Evolutionary conservation across 306 rosid genomes (phyloP).

Genomic region (Citrullus colocynthis): DNA sequence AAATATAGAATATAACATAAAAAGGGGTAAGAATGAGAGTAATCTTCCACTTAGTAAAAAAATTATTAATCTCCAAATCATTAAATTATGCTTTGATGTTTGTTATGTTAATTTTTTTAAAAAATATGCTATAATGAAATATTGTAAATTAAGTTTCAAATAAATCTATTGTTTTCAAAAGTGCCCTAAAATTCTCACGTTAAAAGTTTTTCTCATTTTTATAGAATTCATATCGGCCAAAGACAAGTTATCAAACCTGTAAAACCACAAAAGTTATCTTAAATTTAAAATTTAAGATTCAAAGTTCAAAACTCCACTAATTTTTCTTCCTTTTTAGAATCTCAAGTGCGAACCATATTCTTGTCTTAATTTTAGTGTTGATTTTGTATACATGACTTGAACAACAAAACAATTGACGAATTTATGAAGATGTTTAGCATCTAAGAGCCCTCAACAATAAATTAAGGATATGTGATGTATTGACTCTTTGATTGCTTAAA

Average conservation of each 20-base stretch:
- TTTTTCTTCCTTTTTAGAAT: background rate
- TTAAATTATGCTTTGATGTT: background rate
- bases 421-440: too few species aligned
- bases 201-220: background rate
- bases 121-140: background rate
- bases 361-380: background rate
- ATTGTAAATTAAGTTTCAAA: background rate
- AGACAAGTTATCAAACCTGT: background rate
- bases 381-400: background rate
- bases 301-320: background rate
- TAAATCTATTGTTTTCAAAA: background rate
- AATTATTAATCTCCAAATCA: background rate
- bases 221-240: background rate
- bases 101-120: too few species aligned
- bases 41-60: background rate
- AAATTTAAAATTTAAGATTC: too few species aligned
- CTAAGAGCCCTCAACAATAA: too few species aligned
- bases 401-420: too few species aligned
- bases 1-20: background rate
- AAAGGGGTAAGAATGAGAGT: background rate
- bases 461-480: too few species aligned
- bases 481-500: too few species aligned
- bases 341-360: background rate
- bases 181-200: background rate
- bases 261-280: background rate